Conservation (phyloP, 345 rosid species). For the Aquilaria yunnanensis region DNA sequence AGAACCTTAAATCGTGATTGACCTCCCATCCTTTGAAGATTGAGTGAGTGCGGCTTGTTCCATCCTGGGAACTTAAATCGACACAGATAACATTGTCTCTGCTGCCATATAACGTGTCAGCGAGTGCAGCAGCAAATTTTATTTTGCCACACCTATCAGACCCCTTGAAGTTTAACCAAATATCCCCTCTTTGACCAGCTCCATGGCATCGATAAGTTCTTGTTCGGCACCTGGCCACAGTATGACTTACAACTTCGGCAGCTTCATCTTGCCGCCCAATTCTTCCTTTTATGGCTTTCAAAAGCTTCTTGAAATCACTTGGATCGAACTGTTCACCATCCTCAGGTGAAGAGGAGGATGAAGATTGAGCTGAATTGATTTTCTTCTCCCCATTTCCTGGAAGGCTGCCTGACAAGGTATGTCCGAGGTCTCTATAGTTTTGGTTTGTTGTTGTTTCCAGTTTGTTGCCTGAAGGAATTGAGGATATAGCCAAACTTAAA, state of each 20-base stretch:
- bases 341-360: constrained; percentile 32
- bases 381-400: constrained; percentile 16
- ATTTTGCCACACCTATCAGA: constrained; percentile 44
- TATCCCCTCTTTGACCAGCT: constrained; percentile 36
- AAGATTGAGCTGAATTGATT: constrained; percentile 26
- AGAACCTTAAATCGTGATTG: constrained; percentile 23
- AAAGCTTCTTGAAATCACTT: constrained; percentile 44
- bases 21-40: constrained; percentile 13
- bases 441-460: constrained; percentile 17
- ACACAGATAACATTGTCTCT: constrained; percentile 42
- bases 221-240: constrained; percentile 20
- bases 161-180: constrained; percentile 67
- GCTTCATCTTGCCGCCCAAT: constrained; percentile 68
- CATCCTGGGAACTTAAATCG: constrained; percentile 39
- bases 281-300: constrained; percentile 35
- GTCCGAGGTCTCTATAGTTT: constrained; percentile 15
- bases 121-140: constrained; percentile 50
- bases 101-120: constrained; percentile 48
- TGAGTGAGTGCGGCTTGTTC: constrained; percentile 1
- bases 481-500: constrained; percentile 41
- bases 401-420: constrained; percentile 18
- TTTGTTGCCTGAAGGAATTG: constrained; percentile 25
- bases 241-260: constrained; percentile 34
- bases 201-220: constrained; percentile 16
- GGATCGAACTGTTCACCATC: constrained; percentile 17